Evolutionary conservation across 2,329 filamentous ascomycete genomes (phyloP).

Genomic region (Apiospora kogelbergensis): DNA sequence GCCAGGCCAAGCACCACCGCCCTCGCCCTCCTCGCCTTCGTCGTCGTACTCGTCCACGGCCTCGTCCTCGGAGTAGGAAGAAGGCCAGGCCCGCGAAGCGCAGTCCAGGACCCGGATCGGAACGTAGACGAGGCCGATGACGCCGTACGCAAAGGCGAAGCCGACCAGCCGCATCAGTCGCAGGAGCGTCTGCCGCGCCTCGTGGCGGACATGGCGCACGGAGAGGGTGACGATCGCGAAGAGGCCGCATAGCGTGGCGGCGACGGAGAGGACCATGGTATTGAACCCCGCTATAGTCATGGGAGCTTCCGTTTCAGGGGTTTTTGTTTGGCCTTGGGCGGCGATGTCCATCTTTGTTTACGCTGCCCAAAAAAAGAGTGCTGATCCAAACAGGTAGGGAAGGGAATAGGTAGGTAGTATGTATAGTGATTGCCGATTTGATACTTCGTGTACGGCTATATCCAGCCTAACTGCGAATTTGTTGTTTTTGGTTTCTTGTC

Average conservation of each 20-base stretch:
- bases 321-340: too few species aligned
- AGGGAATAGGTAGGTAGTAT: not conserved
- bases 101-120: conserved; percentile 13
- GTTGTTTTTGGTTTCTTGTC: not conserved
- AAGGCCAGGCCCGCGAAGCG: not conserved
- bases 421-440: not conserved
- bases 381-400: not conserved
- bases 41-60: not conserved
- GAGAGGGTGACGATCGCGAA: not conserved
- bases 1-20: too few species aligned
- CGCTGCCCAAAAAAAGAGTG: not conserved
- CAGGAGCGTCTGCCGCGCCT: conserved; percentile 10
- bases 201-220: not conserved
- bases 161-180: conserved; percentile 16
- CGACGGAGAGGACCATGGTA: conserved; percentile 16
- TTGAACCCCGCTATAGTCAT: conserved; percentile 7
- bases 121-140: conserved; percentile 17
- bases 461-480: not conserved
- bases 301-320: not conserved
- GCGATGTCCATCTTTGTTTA: not conserved
- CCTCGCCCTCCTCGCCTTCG: not conserved
- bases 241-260: conserved; percentile 9
- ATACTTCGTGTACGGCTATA: not conserved
- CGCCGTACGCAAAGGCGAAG: conserved; percentile 14
- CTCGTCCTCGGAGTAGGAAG: not conserved